Evolutionary conservation across 768 basidiomycete genomes (phyloP), one percentile per base, ranked within the genome.

Genomic region (Chiua virens): DNA sequence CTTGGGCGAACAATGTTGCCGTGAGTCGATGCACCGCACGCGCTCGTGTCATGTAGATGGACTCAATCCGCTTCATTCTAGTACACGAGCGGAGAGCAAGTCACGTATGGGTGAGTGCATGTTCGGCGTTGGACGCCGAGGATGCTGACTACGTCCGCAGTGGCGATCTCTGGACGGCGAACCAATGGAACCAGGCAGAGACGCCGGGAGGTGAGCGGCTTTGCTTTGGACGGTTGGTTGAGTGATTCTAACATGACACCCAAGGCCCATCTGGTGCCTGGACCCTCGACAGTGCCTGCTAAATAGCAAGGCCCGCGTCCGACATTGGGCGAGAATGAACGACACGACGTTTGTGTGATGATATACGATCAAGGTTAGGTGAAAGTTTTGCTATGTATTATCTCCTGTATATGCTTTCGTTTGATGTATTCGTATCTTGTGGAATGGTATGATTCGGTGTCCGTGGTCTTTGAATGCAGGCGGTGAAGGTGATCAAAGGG

Each of bases 241-340:
- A 13, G 37, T 34, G 32, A 35, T 42, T 6, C 41, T 49, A 17
- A 46, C 11, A 8, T 5, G 5, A 21, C 14, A 14, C 17, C n/a
- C 18, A 39, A 83, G 81, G 77, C 41, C 2, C 71, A 34, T 74
- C 77, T 22, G 79, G 75, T 47, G 81, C 79, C 42, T 86, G 85
- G 84, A 71, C 70, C 42, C 77, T 85, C 58, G 68, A 79, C 60
- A 82, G 83, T 8, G 62, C 75, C 37, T 86, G 85, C 23, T 30
- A 30, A 30, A 27, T 27, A 27, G 6, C 2, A 27, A 27, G 27
- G 8, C 27, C 9, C 6, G 23, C 23, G 23, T 23, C 4, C 23
- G 23, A 23, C 23, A 23, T 23, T 23, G 23, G 23, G 23, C 23
- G 23, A 23, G 27, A 27, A 30, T 30, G 30, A 30, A 30, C 30